Base-by-base conservation (phyloP, 176 grass and related monocot genomes). In the Ampelocalamus luodianensis region DNA sequence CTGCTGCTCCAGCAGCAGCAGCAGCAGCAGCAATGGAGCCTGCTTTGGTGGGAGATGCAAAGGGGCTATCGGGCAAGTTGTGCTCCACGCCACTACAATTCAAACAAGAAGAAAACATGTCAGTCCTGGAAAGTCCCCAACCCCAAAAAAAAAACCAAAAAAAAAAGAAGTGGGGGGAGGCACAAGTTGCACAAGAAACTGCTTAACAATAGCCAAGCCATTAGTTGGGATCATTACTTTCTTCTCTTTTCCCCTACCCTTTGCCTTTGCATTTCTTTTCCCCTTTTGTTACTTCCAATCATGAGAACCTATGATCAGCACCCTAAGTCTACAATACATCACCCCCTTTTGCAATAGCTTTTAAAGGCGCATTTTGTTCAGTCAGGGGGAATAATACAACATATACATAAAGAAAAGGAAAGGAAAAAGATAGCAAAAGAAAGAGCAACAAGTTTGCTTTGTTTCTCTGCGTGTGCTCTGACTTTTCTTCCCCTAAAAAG, bases 41-140 rank as follows among this genome's bases (percentile, higher is more conserved):
- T 56, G 90, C 85, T 71, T 90, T 98, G 87, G 76, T 87, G 37
- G 91, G 93, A 36, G 91, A 98, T 22, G 95, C 85, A 38, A 95
- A 92, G 16, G 93, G 95, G 76, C 89, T 92, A 51, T 93, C 91
- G 66, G 93, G 95, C 81, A 98, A 69, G 77, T 78, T 95, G 87
- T 91, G 92, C 87, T 98, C 91, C 90, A 86, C 48, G 64, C 62
- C 64, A 65, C 92, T 92, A 74, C 68, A 72, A 78, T 80, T 86
- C 29, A 84, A 79, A 80, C 51, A 76, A 73, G 11, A 90, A 87
- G 15, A 72, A 68, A 76, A 38, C 38, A 88, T 78, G 54, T 91
- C 22, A 68, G 75, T 72, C 18, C 55, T 37, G 20, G 27, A 83
- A 74, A 88, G 59, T 43, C 48, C 4, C 17, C 64, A n/a, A n/a